Percentiles rank a stretch among this genome's conserved stretches.
These are phyloP conservation scores for Cladorrhinum sp. DNA, from an alignment of 2,329 filamentous ascomycete species.

Conservation along the genomic window DNA sequence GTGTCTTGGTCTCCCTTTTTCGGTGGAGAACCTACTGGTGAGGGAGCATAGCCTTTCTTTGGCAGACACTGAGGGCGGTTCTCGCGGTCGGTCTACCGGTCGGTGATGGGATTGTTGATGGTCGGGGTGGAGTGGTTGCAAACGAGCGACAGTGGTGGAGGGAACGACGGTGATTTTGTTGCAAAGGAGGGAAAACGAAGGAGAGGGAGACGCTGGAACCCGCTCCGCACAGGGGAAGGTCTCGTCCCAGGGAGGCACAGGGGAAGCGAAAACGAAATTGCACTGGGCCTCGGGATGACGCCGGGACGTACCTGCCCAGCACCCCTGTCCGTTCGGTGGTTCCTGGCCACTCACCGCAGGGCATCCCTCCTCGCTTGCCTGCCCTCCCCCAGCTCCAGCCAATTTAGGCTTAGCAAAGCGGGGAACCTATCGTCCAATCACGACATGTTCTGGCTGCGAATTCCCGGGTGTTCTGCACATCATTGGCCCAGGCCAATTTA, in stretches of 20 bases:
- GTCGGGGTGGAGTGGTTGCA: constrained; percentile 20
- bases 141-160: constrained; percentile 27
- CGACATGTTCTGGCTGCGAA: constrained; percentile 5
- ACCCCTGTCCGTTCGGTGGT: constrained; percentile 20
- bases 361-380: constrained; percentile 10
- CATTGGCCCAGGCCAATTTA: constrained; percentile 21
- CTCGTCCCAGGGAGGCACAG: constrained; percentile 19
- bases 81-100: constrained; percentile 15
- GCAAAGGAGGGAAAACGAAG: constrained; percentile 16
- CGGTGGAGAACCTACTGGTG: constrained; percentile 24
- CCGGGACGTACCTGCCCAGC: constrained; percentile 13
- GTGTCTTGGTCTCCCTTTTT: constrained; percentile 18
- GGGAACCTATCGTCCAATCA: constrained; percentile 19
- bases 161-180: constrained; percentile 28
- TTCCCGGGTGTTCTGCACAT: neutral
- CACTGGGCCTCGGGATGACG: constrained; percentile 25
- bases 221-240: constrained; percentile 17
- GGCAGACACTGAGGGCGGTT: neutral
- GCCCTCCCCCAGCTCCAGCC: constrained; percentile 9
- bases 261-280: constrained; percentile 30
- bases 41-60: constrained; percentile 25
- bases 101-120: constrained; percentile 11
- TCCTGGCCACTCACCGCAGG: constrained; percentile 17
- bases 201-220: constrained; percentile 17
- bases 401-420: constrained; percentile 17